Evolutionary conservation across 306 rosid species (phyloP).

Genomic region (Quercus suber): DNA sequence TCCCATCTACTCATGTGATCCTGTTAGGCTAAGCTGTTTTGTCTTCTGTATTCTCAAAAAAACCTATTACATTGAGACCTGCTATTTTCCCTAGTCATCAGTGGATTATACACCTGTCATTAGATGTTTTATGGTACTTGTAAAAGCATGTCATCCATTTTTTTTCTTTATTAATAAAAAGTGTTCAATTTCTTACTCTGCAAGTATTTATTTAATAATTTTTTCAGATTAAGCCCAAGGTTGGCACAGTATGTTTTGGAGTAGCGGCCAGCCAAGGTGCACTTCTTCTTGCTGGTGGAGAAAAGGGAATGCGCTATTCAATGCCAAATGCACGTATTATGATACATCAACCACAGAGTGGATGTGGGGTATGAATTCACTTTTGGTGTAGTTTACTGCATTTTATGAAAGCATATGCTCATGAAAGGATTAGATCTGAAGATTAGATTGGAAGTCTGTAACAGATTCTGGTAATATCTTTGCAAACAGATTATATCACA

Average conservation of each 20-base stretch:
- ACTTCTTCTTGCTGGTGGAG: slow-evolving; percentile 98
- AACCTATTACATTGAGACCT: neutral
- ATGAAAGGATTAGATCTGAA: neutral
- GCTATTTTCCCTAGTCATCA: neutral
- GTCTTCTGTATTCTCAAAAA: neutral
- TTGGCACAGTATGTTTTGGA: slow-evolving; percentile 91
- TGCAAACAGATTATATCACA: neutral
- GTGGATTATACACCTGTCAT: neutral
- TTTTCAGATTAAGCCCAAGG: slow-evolving; percentile 95
- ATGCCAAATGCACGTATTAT: slow-evolving; percentile 98
- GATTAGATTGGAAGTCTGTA: neutral
- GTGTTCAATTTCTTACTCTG: slow-evolving; percentile 8
- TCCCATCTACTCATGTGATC: neutral
- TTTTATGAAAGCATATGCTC: slow-evolving; percentile 13
- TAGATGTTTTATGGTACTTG: neutral
- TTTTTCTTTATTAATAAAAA: neutral
- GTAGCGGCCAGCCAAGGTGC: slow-evolving; percentile 99
- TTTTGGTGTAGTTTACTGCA: neutral
- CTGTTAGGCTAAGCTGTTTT: neutral
- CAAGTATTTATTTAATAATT: slow-evolving; percentile 18
- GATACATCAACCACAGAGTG: slow-evolving; percentile 98
- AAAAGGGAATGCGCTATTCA: slow-evolving; percentile 95
- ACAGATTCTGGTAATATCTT: neutral
- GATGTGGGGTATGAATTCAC: slow-evolving; percentile 70
- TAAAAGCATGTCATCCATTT: neutral